Base-by-base conservation (phyloP, 2,329 filamentous ascomycete genomes). In the Ophiostoma fasciatum region DNA sequence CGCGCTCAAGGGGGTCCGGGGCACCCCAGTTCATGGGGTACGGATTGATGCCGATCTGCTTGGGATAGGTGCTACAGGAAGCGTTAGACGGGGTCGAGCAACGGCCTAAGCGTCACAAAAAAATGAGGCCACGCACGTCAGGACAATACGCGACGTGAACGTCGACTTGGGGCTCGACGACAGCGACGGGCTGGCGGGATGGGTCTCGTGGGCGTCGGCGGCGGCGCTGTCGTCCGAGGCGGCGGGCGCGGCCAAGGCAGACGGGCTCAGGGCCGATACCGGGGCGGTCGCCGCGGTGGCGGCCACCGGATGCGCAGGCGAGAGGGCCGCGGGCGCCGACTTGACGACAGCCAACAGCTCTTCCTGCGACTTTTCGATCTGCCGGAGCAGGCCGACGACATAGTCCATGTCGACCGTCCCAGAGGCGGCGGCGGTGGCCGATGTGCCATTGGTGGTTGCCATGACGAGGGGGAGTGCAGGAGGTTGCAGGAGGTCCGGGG, bases 31-130 rank as follows among this genome's bases (percentile, higher is more conserved):
- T 69, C 66, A 96, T 74, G 17, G 76, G 73, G 35, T 94, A 62
- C n/a, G 88, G 87, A 45, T 93, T 82, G 57, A 96, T 88, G 43
- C 88, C 88, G 46, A 82, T 84, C 60, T 94, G 88, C 48, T 84
- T 85, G 20, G 88, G 88, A 57, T 96, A 94, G 6, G 87, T 94
- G 34, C 70, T 74, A 13, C n/a, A n/a, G n/a, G n/a, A n/a, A n/a
- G n/a, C n/a, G n/a, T n/a, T n/a, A n/a, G n/a, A n/a, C n/a, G n/a
- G n/a, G n/a, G n/a, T n/a, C n/a, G n/a, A n/a, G n/a, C n/a, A n/a
- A n/a, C n/a, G n/a, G n/a, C n/a, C n/a, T n/a, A n/a, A n/a, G n/a
- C n/a, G n/a, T n/a, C n/a, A n/a, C n/a, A n/a, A n/a, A n/a, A n/a
- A n/a, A n/a, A n/a, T n/a, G n/a, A n/a, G n/a, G n/a, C n/a, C n/a